Evolutionary conservation across 495 filamentous ascomycete genomes (phyloP), one percentile per base, ranked within the genome.

Genomic region (Darksidea phi): DNA sequence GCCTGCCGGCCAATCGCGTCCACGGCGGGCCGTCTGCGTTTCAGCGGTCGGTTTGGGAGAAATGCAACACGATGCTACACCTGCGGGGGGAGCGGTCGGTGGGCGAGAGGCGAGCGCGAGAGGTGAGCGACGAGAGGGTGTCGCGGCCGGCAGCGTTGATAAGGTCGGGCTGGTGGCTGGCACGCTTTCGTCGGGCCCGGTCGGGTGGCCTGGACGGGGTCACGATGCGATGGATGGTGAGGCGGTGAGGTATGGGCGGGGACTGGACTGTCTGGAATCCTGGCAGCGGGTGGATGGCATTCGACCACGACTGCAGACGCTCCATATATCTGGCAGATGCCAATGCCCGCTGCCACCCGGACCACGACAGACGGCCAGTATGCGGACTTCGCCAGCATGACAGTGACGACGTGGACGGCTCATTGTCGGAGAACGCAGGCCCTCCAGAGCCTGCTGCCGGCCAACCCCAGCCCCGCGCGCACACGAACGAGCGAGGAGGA

Each of bases 1-100:
- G 57, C 34, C 63, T 55, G 47, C 34, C 34, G 54, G 63, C 64
- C 64, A 63, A 61, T 61, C n/a, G 48, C 8, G 34, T n/a, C n/a
- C 6, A n/a, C 24, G 46, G 24, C 50, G 42, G 41, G 54, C 51
- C 41, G 52, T 53, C 26, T 55, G 63, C 21, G 67, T 67, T 64
- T 64, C 56, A 59, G 32, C 24, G 34, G n/a, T 49, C 57, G 47
- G 63, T 63, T 69, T 70, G 67, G 59, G 60, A 57, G 32, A n/a
- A n/a, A n/a, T n/a, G n/a, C n/a, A n/a, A n/a, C n/a, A n/a, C n/a
- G n/a, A n/a, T n/a, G n/a, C n/a, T n/a, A n/a, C n/a, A n/a, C n/a
- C n/a, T n/a, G n/a, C n/a, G n/a, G n/a, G n/a, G n/a, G n/a, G n/a
- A n/a, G n/a, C n/a, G n/a, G n/a, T n/a, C n/a, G n/a, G n/a, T n/a